Percentiles rank a stretch among this genome's conserved stretches.
Conservation (phyloP, 805 yeast species). For the Zygosaccharomyces rouxii region DNA sequence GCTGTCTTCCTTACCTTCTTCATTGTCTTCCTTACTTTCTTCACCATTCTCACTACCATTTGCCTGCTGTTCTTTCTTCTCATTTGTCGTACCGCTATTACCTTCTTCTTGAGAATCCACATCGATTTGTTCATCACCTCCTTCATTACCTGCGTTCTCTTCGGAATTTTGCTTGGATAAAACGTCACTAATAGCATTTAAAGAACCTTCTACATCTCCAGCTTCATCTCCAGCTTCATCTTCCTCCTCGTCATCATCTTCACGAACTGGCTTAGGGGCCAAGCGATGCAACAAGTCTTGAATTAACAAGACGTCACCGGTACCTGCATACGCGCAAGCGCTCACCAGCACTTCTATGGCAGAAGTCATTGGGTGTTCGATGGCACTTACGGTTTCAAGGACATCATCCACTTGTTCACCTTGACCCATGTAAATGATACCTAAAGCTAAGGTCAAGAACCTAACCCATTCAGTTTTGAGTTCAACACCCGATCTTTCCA, state of each 20-base stretch:
- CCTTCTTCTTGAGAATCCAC: constrained; percentile 22
- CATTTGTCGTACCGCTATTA: constrained; percentile 24
- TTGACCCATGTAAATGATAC: constrained; percentile 87
- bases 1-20: constrained; percentile 28
- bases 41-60: constrained; percentile 43
- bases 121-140: constrained; percentile 13
- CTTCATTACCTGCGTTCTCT: constrained; percentile 22
- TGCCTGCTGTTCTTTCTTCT: constrained; percentile 25
- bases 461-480: constrained; percentile 82
- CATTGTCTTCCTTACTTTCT: constrained; percentile 37
- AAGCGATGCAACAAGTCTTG: constrained; percentile 88
- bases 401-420: constrained; percentile 93
- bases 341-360: constrained; percentile 85
- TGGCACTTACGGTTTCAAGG: constrained; percentile 86
- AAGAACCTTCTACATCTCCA: constrained; percentile 37
- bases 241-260: constrained; percentile 52
- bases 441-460: constrained; percentile 88
- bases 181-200: constrained; percentile 29
- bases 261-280: constrained; percentile 60
- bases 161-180: constrained; percentile 33
- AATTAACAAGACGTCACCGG: constrained; percentile 93
- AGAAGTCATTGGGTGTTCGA: constrained; percentile 89
- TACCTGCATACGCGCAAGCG: constrained; percentile 93
- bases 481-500: constrained; percentile 78
- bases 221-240: constrained; percentile 45